Base-by-base conservation (phyloP, 2,329 filamentous ascomycete genomes). In the Trichophyton benhamiae region DNA sequence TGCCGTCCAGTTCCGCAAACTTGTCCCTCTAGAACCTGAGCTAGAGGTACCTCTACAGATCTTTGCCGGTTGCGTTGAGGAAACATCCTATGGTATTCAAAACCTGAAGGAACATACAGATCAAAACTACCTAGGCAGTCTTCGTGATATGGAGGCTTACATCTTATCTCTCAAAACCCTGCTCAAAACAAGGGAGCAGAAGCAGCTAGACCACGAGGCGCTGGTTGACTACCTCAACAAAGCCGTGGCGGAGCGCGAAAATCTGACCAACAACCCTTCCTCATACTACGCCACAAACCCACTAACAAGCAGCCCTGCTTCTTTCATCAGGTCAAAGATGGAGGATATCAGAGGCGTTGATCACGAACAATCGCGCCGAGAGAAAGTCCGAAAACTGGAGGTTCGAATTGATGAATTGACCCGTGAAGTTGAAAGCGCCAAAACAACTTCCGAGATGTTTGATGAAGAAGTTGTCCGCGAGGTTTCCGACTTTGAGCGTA, bases 331-430 rank as follows among this genome's bases (percentile, higher is more conserved):
- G 52, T 87, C 87, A 72, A 97, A 97, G 75, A 87, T 99, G 69
- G 94, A 99, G 75, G 94, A 99, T 71, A 91, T 96, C 65, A 86
- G 94, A 17, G 94, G 94, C 13, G 91, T 99, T 3, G 94, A 99
- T 74, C 94, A 97, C 75, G 94, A 97, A 72, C 89, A 95, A 69
- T 86, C 87, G 13, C 86, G 91, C 1, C 84, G 91, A 13, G 92
- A 97, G 72, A 84, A 92, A 33, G 82, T 92, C 59, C 85, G 94
- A 62, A 95, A 94, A 75, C 81, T 97, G 3, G 94, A 99, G 75
- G 80, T 97, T 58, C 86, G 90, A 66, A 96, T 99, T 67, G 90
- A 96, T 68, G 88, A 95, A 70, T 81, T 99, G 46, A 96, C 90
- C 2, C 83, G 84, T 25, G 91, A 96, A 73, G 92, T 95, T 0